These are phyloP conservation scores for Rhizopogon salebrosus DNA, from an alignment of 768 basidiomycete species.

Conservation along the genomic window DNA sequence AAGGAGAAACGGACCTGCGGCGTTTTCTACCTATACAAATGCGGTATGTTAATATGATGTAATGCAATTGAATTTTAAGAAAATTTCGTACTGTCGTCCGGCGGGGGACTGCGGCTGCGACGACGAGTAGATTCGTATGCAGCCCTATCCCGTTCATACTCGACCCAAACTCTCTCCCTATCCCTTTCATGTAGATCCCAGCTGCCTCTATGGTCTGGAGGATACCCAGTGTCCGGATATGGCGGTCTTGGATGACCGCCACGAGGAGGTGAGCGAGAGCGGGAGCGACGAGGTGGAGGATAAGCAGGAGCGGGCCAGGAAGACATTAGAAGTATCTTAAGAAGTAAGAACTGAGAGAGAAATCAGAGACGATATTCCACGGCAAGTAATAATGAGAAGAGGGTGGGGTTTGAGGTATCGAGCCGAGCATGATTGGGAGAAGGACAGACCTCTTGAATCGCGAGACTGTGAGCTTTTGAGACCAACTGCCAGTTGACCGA, in stretches of 20 bases:
- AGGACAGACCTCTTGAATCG: slow-evolving; percentile 86
- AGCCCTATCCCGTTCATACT: slow-evolving; percentile 65
- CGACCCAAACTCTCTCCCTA: slow-evolving; percentile 59
- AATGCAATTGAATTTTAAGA: slow-evolving; percentile 7
- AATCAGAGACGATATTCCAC: slow-evolving; percentile 40
- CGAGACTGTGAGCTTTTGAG: slow-evolving; percentile 38
- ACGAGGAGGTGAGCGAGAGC: slow-evolving; percentile 70
- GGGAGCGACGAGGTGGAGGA: slow-evolving; percentile 72
- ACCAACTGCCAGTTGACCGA: slow-evolving; percentile 22
- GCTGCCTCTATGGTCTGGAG: slow-evolving; percentile 55
- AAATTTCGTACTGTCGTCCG: slow-evolving; percentile 53
- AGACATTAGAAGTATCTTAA: slow-evolving; percentile 54
- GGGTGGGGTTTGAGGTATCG: slow-evolving; percentile 52
- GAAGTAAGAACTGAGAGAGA: slow-evolving; percentile 40
- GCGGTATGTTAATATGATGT: slow-evolving; percentile 3
- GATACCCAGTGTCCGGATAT: slow-evolving; percentile 51
- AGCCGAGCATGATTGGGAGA: slow-evolving; percentile 81
- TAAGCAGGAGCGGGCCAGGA: slow-evolving; percentile 68
- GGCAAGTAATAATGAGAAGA: slow-evolving; percentile 54
- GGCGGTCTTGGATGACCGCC: slow-evolving; percentile 49
- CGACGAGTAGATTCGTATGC: slow-evolving; percentile 66
- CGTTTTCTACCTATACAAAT: slow-evolving; percentile 59
- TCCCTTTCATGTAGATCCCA: slow-evolving; percentile 64
- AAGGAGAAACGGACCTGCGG: slow-evolving; percentile 67
- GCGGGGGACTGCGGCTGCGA: slow-evolving; percentile 71